Percentiles rank a stretch among this genome's conserved stretches.
Evolutionary conservation across 2,329 filamentous ascomycete species (phyloP).

Genomic region (Corniculantispora saksenae): DNA sequence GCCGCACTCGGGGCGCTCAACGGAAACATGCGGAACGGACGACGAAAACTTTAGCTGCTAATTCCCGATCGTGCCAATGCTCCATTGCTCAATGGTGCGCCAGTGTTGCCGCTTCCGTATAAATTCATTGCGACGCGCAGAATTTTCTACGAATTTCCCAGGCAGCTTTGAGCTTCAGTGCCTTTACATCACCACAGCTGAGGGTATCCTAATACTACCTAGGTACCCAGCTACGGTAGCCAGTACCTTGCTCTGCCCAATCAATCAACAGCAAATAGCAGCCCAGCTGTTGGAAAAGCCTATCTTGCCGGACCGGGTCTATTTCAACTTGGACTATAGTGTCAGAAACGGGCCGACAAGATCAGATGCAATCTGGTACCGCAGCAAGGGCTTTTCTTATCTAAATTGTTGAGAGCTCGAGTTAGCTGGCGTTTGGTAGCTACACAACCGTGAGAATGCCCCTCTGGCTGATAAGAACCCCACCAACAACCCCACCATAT

Average conservation of each 20-base stretch:
- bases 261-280: background rate
- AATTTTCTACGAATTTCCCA: background rate
- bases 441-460: background rate
- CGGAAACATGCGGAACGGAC: constrained; percentile 19
- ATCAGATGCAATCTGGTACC: background rate
- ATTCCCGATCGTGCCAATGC: background rate
- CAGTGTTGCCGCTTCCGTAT: background rate
- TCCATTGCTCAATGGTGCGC: background rate
- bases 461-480: constrained; percentile 1
- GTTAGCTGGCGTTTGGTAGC: background rate
- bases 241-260: too few relatives aligned
- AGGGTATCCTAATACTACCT: too few relatives aligned
- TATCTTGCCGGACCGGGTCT: background rate
- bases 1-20: constrained; percentile 4
- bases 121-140: background rate
- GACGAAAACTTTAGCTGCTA: constrained; percentile 15
- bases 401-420: constrained; percentile 1
- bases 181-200: background rate
- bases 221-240: too few relatives aligned
- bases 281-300: background rate
- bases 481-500: background rate
- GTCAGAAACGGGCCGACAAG: constrained; percentile 4
- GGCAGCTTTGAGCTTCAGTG: too few relatives aligned
- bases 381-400: background rate
- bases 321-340: background rate